Evolutionary conservation across 495 filamentous ascomycete genomes (phyloP).

Genomic region (Aspergillus biplanus): DNA sequence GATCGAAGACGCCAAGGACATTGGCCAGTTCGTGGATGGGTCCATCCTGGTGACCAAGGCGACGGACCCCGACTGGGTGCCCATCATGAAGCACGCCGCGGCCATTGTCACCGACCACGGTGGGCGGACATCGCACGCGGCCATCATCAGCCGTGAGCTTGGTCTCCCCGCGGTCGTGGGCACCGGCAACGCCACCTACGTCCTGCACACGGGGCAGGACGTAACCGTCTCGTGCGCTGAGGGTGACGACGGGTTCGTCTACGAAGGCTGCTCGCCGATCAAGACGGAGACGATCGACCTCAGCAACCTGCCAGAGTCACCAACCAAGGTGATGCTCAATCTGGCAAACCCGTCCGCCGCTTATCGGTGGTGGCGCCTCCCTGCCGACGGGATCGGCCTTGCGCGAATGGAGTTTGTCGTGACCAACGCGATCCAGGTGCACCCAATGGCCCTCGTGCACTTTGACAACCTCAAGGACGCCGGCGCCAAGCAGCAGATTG

Average conservation of each 20-base stretch:
- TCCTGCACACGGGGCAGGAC: slow-evolving; percentile 40
- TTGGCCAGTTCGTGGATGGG: slow-evolving; percentile 35
- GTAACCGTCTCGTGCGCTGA: slow-evolving; percentile 45
- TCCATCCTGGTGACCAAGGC: slow-evolving; percentile 35
- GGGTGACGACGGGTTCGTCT: slow-evolving; percentile 39
- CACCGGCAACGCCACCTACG: slow-evolving; percentile 34
- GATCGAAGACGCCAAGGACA: slow-evolving; percentile 32
- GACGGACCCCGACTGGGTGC: slow-evolving; percentile 45
- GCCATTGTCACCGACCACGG: slow-evolving; percentile 44
- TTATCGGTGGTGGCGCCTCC: slow-evolving; percentile 34
- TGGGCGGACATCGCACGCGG: slow-evolving; percentile 44
- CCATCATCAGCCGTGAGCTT: slow-evolving; percentile 44
- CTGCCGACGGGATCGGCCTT: slow-evolving; percentile 24
- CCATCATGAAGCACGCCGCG: slow-evolving; percentile 40
- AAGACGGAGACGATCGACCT: slow-evolving; percentile 31
- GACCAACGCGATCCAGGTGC: slow-evolving; percentile 23
- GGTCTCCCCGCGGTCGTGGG: slow-evolving; percentile 40
- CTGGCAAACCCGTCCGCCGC: slow-evolving; percentile 38
- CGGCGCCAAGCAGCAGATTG: slow-evolving; percentile 31
- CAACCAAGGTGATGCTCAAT: slow-evolving; percentile 34
- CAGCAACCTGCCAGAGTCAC: slow-evolving; percentile 13
- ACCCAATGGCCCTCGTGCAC: slow-evolving; percentile 40
- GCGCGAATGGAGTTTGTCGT: slow-evolving; percentile 31
- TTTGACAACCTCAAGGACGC: slow-evolving; percentile 32
- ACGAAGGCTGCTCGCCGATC: slow-evolving; percentile 35